Base-by-base conservation (phyloP, 345 rosid genomes). In the Diplotaxis tenuifolia region DNA sequence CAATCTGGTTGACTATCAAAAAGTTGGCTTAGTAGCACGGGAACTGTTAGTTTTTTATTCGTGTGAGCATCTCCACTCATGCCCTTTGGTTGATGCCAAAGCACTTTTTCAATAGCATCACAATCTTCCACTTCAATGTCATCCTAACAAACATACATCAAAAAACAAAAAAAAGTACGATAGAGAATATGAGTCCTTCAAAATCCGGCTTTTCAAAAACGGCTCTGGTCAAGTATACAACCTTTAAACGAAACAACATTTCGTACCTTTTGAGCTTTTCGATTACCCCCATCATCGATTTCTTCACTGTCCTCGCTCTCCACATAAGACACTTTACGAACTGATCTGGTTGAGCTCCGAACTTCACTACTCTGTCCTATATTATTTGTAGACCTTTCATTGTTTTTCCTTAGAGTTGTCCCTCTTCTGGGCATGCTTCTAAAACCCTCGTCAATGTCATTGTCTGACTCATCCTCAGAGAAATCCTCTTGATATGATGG, bases 221-320 rank as follows among this genome's bases (percentile, higher is more conserved):
- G 42, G 69, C 42, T 23, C 27, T 27, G 32, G 38, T 53, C 49
- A 75, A 15, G 59, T 59, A 70, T 45, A 58, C 45, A 70, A 52
- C 68, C 56, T 38, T 72, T n/a, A 65, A 72, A 53, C 22, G 52
- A 34, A 60, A 49, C 55, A 20, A 64, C 57, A 68, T 49, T 71
- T 22, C 29, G 62, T 83, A 92, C 98, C 98, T 90, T 90, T 65
- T 75, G 98, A 14, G 70, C 63, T 77, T 88, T 92, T 55, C 83
- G 89, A 86, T 80, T 89, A 83, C 78, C 92, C 70, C 85, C 86
- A 79, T 92, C 98, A 81, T 89, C 97, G 68, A 78, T 67, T 54
- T 90, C 98, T 84, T 96, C 99, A 76, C 98, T 96, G 82, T 90
- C 99, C 57, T 96, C 99, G 79, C 98, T 96, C 84, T 96, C 99